Evolutionary conservation across 306 rosid species (phyloP).

Genomic region (Prinsepia uniflora): DNA sequence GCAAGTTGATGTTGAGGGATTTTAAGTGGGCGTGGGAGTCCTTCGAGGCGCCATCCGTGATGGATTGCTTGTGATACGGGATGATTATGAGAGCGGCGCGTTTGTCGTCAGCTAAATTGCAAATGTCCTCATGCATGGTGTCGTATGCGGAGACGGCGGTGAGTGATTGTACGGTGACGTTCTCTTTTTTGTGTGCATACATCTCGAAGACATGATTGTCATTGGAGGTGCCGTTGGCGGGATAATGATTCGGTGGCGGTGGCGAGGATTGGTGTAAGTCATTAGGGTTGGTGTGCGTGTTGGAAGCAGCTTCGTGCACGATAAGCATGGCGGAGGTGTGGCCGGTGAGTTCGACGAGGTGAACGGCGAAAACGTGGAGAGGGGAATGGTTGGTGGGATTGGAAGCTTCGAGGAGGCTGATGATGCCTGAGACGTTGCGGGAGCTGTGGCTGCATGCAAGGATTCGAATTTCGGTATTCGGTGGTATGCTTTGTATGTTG

Average conservation of each 20-base stretch:
- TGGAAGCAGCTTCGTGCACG: constrained; percentile 33
- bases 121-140: constrained; percentile 45
- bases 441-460: constrained; percentile 32
- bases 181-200: constrained; percentile 11
- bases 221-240: neutral
- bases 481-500: constrained; percentile 25
- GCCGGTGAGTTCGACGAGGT: constrained; percentile 39
- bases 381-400: constrained; percentile 37
- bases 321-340: constrained; percentile 45
- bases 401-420: constrained; percentile 34
- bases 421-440: constrained; percentile 34
- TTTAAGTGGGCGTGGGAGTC: constrained; percentile 27
- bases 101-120: constrained; percentile 41
- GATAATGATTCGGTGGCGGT: too few species aligned
- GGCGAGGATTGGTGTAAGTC: neutral
- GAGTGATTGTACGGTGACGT: constrained; percentile 26
- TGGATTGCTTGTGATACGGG: constrained; percentile 29
- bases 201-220: constrained; percentile 17
- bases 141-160: constrained; percentile 38
- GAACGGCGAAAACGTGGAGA: constrained; percentile 25
- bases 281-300: neutral
- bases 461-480: constrained; percentile 23
- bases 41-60: constrained; percentile 27
- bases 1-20: constrained; percentile 25
- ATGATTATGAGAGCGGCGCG: constrained; percentile 26